phyloP scores from a whole-genome alignment of 805 yeast species.

The Ogataea nakhonphanomensis region DNA sequence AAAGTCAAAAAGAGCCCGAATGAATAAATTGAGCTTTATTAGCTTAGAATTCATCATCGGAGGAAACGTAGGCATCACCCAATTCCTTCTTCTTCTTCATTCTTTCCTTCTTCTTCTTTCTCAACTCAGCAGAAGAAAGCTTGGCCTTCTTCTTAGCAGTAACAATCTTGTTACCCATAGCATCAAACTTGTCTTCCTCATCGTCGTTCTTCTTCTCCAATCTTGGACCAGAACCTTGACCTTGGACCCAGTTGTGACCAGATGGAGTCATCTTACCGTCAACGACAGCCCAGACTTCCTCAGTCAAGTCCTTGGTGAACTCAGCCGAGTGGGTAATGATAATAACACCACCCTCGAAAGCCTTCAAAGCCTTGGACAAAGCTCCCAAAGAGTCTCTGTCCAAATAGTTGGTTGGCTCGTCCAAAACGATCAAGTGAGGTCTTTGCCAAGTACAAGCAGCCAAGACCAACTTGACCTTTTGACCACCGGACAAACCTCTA shows the following conservation, averaged over 20 bases:
- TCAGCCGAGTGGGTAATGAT: slow-evolving; percentile 99
- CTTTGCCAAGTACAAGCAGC: slow-evolving; percentile 99
- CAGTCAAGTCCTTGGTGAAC: slow-evolving; percentile 98
- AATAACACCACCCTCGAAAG: slow-evolving; percentile 99
- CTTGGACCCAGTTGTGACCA: slow-evolving; percentile 99
- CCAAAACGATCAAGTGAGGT: slow-evolving; percentile 98
- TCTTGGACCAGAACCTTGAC: slow-evolving; percentile 99
- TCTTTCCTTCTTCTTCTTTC: slow-evolving; percentile 99
- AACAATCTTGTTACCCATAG: slow-evolving; percentile 99
- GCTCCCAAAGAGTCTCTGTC: slow-evolving; percentile 99
- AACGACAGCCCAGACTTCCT: slow-evolving; percentile 99
- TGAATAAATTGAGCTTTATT: background rate
- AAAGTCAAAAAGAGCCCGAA: slow-evolving; percentile 3
- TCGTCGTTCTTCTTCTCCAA: slow-evolving; percentile 87
- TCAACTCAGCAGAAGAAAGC: slow-evolving; percentile 97
- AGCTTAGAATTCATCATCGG: slow-evolving; percentile 80
- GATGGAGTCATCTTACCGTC: slow-evolving; percentile 99
- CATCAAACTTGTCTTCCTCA: slow-evolving; percentile 98
- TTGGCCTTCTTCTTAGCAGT: slow-evolving; percentile 94
- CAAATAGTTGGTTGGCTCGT: slow-evolving; percentile 99
- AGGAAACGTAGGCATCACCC: slow-evolving; percentile 99
- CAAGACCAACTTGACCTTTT: slow-evolving; percentile 98
- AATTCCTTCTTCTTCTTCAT: slow-evolving; percentile 99
- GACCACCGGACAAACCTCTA: slow-evolving; percentile 99
- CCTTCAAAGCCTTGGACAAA: slow-evolving; percentile 96